Base-by-base conservation (phyloP, 352 stramenopile genomes). In the Phytophthora lateralis region DNA sequence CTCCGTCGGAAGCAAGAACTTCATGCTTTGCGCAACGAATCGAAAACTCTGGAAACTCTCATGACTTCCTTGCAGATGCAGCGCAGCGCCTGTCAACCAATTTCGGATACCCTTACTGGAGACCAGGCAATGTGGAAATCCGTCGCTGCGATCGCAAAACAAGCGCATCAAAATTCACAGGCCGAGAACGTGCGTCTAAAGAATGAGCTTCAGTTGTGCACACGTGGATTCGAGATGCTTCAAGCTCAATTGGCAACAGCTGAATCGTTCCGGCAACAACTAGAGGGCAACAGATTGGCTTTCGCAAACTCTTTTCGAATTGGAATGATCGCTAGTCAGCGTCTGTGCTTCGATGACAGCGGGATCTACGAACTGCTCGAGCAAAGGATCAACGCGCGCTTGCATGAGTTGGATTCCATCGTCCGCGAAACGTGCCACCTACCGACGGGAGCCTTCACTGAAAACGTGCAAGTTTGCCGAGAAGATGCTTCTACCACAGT, bases 1-100 rank as follows among this genome's bases (percentile, higher is more conserved):
- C 17, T 70, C 17, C 66, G 66, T 42, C 55, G 62, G 0, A 70
- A 70, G 15, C 41, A 70, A 57, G 62, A 70, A 47, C 39, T 70
- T 1, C 39, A 37, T 3, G n/a, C 55, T 15, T 26, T 70, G 0
- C 62, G 55, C 11, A 47, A 24, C n/a, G 55, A 70, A 50, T 61
- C 48, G 3, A 34, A 59, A 26, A 38, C 18, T 0, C 6, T 70
- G 29, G 48, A 56, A 8, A 26, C 27, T 6, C 44, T 24, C 12
- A 5, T 69, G 21, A 6, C 55, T 0, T 35, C 54, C n/a, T 18
- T 70, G n/a, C 43, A 57, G 1, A 37, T 52, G 20, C 42, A 66
- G 2, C 35, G 38, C 44, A 26, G n/a, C 37, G 17, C 7, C 6
- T 29, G n/a, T 12, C 8, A 38, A 3, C 32, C 18, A 15, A 51